Conservation (phyloP, 331 rosid genomes). For the Pyracantha coccinea region DNA sequence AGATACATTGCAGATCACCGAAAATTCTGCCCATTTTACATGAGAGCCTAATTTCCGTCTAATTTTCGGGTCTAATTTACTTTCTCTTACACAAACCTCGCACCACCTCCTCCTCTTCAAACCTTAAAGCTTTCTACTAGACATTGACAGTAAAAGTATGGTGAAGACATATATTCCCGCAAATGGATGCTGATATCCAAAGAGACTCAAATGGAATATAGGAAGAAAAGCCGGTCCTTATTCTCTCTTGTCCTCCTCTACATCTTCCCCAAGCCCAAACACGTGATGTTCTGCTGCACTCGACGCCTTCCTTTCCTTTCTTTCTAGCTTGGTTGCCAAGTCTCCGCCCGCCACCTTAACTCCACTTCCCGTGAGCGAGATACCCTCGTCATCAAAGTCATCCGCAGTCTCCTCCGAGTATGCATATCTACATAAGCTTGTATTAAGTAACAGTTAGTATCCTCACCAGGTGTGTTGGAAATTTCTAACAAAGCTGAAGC, state of each 20-base stretch:
- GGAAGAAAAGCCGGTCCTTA: background rate
- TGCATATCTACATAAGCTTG: slow-evolving; percentile 46
- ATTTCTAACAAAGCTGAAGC: background rate
- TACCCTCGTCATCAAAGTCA: slow-evolving; percentile 65
- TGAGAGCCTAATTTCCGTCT: too few species aligned
- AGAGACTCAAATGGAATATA: background rate
- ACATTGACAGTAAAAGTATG: background rate
- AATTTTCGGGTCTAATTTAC: background rate
- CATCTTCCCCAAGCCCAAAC: slow-evolving; percentile 52
- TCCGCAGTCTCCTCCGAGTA: slow-evolving; percentile 63
- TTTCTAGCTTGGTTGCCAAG: slow-evolving; percentile 39
- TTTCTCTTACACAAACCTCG: background rate
- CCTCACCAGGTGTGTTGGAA: background rate
- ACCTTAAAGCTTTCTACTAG: background rate
- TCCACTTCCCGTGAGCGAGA: slow-evolving; percentile 59
- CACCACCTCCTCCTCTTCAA: background rate
- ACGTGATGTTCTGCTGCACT: slow-evolving; percentile 42
- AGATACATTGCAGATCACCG: too few species aligned
- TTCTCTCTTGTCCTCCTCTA: slow-evolving; percentile 89
- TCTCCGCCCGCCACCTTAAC: slow-evolving; percentile 54
- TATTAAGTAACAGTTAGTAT: background rate
- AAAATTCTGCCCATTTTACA: background rate
- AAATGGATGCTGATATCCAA: background rate
- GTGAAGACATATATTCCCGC: background rate
- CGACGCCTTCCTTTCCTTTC: slow-evolving; percentile 57